Percentiles rank a stretch among this genome's conserved stretches.
Conservation (phyloP, 176 grass and related monocot genomes). For the Chloris gayana region DNA sequence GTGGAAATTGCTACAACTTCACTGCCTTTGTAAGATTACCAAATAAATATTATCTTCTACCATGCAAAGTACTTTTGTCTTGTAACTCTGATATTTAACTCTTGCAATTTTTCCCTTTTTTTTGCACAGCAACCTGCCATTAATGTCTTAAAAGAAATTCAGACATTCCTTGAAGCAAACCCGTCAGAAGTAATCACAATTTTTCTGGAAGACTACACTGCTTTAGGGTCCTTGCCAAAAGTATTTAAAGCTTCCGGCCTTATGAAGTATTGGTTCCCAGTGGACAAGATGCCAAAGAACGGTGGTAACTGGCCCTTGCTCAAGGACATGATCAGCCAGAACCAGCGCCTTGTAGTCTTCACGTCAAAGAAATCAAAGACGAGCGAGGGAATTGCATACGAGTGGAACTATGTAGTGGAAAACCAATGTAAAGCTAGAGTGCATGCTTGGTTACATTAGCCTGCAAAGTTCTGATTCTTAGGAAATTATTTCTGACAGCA, state of each 20-base stretch:
- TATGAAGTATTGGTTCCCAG: conserved; percentile 91
- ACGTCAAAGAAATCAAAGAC: conserved; percentile 85
- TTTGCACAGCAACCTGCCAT: conserved; percentile 85
- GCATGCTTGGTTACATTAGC: background rate
- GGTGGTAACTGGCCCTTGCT: conserved; percentile 88
- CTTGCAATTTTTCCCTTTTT: background rate
- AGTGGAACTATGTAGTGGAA: conserved; percentile 87
- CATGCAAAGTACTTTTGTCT: background rate
- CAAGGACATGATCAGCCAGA: conserved; percentile 79
- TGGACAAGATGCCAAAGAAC: conserved; percentile 76
- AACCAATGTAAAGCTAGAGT: conserved; percentile 66
- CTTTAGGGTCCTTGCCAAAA: conserved; percentile 64
- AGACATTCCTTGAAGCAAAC: conserved; percentile 73
- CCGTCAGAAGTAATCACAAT: conserved; percentile 87
- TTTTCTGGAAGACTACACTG: conserved; percentile 89
- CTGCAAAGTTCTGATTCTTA: conserved; percentile 14
- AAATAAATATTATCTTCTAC: conserved; percentile 3
- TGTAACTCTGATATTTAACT: conserved; percentile 34
- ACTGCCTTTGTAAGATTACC: conserved; percentile 73
- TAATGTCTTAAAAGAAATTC: conserved; percentile 78
- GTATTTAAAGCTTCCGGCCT: conserved; percentile 85
- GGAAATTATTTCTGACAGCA: background rate
- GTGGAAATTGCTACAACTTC: conserved; percentile 66
- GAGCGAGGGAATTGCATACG: conserved; percentile 70
- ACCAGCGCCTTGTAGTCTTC: conserved; percentile 81